Conservation (phyloP, 192 early-diverging fungal species). For the Chytriomyces hyalinus region DNA sequence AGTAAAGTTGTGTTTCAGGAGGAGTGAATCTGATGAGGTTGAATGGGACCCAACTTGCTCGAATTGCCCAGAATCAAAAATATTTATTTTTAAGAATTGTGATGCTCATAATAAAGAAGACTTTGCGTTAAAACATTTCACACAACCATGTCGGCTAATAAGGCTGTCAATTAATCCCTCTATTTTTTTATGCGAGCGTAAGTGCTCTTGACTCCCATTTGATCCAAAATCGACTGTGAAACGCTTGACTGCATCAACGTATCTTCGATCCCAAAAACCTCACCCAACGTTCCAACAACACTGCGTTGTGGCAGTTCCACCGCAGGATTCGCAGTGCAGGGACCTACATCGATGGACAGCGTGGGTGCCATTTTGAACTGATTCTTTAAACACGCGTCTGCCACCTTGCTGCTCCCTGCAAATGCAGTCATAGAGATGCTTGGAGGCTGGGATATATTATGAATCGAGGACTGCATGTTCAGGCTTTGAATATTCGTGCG, state of each 20-base stretch:
- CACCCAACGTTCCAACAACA: constrained; percentile 12
- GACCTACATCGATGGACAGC: not conserved
- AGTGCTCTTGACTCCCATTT: not conserved
- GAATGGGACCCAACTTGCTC: too few species aligned
- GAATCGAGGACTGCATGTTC: constrained; percentile 24
- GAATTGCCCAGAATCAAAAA: too few species aligned
- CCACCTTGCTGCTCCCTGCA: constrained; percentile 15
- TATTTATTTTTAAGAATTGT: too few species aligned
- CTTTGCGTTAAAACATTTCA: too few species aligned
- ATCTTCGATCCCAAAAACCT: constrained; percentile 14
- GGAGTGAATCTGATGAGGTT: too few species aligned
- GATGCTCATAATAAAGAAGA: too few species aligned
- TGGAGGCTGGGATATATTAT: constrained; percentile 27
- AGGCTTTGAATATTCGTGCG: constrained; percentile 20
- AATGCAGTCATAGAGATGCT: not conserved
- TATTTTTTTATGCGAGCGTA: not conserved
- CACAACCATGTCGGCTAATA: too few species aligned
- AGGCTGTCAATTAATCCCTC: too few species aligned
- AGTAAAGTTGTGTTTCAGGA: too few species aligned
- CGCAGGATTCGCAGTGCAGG: constrained; percentile 1
- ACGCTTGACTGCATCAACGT: not conserved
- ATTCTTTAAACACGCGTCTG: constrained; percentile 24
- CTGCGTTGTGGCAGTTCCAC: constrained; percentile 17
- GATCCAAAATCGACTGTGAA: not conserved
- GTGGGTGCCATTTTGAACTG: constrained; percentile 35